phyloP scores from a whole-genome alignment of 2,329 filamentous ascomycete genomes.

The Fusarium austroafricanum region DNA sequence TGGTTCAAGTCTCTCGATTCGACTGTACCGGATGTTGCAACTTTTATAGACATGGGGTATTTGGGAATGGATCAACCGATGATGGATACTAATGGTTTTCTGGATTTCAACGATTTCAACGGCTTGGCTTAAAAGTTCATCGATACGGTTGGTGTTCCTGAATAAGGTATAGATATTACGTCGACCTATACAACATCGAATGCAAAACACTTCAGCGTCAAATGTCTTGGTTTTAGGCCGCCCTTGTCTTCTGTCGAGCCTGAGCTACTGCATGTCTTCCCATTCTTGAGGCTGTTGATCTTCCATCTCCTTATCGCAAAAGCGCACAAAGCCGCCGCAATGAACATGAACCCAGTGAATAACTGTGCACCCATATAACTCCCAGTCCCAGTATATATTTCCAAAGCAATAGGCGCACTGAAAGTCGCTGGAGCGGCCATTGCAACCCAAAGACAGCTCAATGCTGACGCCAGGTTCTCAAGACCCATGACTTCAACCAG shows the following conservation, averaged over 20 bases:
- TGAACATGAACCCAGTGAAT: constrained; percentile 23
- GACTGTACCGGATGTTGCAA: constrained; percentile 1
- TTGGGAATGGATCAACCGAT: constrained; percentile 15
- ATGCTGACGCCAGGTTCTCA: constrained; percentile 8
- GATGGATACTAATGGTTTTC: neutral
- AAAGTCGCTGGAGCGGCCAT: constrained; percentile 19
- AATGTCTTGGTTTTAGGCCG: fast-evolving
- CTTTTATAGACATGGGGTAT: constrained; percentile 17
- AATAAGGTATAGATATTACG: neutral
- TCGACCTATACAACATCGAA: neutral
- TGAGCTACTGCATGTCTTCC: fast-evolving
- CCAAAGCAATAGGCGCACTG: constrained; percentile 26
- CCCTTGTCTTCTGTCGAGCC: neutral
- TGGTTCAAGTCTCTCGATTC: constrained; percentile 23
- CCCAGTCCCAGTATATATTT: constrained; percentile 16
- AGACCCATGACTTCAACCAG: constrained; percentile 24
- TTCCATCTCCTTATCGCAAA: neutral
- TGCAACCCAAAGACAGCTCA: constrained; percentile 26
- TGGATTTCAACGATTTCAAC: neutral
- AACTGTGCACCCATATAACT: constrained; percentile 28
- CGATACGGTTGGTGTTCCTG: neutral
- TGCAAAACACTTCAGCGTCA: fast-evolving
- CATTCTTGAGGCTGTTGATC: neutral
- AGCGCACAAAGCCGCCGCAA: neutral
- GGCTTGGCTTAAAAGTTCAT: neutral